phyloP scores from a whole-genome alignment of 257 asterid genomes.

The Pogostemon cablin region DNA sequence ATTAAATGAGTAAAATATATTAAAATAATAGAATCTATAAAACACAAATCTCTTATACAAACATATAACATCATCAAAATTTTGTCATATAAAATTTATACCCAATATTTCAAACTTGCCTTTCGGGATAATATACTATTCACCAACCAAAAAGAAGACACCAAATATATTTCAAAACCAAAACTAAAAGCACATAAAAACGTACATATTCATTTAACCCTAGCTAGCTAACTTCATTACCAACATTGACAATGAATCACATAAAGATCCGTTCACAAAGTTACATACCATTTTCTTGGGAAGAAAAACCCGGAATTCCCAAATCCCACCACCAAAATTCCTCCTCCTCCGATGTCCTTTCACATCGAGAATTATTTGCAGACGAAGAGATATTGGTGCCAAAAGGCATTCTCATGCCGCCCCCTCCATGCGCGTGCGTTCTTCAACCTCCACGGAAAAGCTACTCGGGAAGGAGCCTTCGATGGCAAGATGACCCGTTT shows the following conservation, averaged over 20 bases:
- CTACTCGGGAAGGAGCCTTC: conserved; percentile 25
- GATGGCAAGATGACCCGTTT: conserved; percentile 61
- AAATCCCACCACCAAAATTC: conserved; percentile 44
- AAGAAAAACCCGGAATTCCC: conserved; percentile 69
- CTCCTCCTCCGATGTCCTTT: background rate
- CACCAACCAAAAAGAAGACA: conserved; percentile 21
- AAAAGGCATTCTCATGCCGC: conserved; percentile 26
- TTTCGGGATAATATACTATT: conserved; percentile 6
- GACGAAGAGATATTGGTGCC: too few species aligned
- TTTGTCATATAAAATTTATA: conserved; percentile 9
- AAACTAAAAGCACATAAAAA: background rate
- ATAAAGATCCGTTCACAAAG: conserved; percentile 45
- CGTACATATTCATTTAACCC: background rate
- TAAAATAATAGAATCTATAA: too few species aligned
- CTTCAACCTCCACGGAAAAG: conserved; percentile 32
- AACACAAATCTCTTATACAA: background rate
- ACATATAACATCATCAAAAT: conserved; percentile 16
- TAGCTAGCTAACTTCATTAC: too few species aligned
- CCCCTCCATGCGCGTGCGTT: conserved; percentile 43
- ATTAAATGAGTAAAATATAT: too few species aligned
- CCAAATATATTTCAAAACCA: background rate
- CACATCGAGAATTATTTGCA: too few species aligned
- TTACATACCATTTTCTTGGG: conserved; percentile 78
- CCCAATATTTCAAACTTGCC: background rate
- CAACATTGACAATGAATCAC: conserved; percentile 44